phyloP scores from a whole-genome alignment of 768 basidiomycete species.

The Tephrocybe sp. region DNA sequence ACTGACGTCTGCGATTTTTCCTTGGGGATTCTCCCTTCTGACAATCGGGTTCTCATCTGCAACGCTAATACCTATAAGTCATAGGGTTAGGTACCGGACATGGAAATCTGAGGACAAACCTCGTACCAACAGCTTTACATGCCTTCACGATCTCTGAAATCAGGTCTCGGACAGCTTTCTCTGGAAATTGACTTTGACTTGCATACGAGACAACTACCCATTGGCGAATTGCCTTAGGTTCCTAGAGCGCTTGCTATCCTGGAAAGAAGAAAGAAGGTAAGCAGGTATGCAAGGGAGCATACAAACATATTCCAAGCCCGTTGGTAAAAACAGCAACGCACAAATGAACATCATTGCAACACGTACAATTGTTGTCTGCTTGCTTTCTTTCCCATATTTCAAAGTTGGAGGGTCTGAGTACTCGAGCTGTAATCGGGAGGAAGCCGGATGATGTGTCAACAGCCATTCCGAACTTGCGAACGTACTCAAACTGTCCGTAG shows the following conservation, averaged over 20 bases:
- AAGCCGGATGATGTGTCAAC: constrained; percentile 45
- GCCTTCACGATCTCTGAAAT: constrained; percentile 45
- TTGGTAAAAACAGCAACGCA: constrained; percentile 7
- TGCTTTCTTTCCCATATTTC: constrained; percentile 57
- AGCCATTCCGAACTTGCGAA: constrained; percentile 67
- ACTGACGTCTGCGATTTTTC: constrained; percentile 40
- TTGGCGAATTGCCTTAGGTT: too few species aligned
- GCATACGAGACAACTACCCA: too few species aligned
- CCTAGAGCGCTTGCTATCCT: too few species aligned
- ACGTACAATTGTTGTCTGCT: constrained; percentile 50
- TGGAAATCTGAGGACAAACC: constrained; percentile 15
- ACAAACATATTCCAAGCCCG: constrained; percentile 73
- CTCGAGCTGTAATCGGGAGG: constrained; percentile 50
- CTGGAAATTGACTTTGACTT: constrained; percentile 40
- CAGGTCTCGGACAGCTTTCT: constrained; percentile 42
- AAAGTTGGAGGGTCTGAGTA: constrained; percentile 61
- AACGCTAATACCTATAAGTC: constrained; percentile 53
- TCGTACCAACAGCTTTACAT: constrained; percentile 58
- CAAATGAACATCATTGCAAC: not conserved
- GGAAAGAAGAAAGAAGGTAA: constrained; percentile 11
- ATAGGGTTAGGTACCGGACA: constrained; percentile 27
- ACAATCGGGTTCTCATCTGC: constrained; percentile 43
- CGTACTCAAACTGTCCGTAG: constrained; percentile 71
- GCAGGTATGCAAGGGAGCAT: constrained; percentile 32
- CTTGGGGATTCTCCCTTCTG: constrained; percentile 57